Percentiles rank a stretch among this genome's conserved stretches.
phyloP scores from a whole-genome alignment of 257 asterid species.

The Pogostemon cablin region DNA sequence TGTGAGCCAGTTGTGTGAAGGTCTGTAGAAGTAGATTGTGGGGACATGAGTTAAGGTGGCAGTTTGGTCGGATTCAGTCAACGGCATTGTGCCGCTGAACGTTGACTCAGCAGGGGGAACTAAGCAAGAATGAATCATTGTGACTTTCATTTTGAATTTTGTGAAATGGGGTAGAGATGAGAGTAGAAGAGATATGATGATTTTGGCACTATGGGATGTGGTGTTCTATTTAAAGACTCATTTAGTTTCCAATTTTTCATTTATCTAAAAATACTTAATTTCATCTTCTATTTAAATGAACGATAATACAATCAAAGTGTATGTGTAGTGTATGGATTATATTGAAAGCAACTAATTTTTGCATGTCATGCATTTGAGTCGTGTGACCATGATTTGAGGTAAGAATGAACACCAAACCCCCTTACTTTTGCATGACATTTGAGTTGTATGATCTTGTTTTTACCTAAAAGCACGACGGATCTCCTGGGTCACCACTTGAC shows the following conservation, averaged over 20 bases:
- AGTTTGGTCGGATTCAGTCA: conserved; percentile 7
- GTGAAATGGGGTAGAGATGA: too few species aligned
- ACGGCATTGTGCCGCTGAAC: background rate
- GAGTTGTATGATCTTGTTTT: too few species aligned
- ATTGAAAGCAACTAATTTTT: too few species aligned
- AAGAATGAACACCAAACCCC: too few species aligned
- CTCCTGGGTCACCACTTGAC: too few species aligned
- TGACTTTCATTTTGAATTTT: conserved; percentile 1
- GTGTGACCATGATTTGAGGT: too few species aligned
- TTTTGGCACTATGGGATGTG: background rate
- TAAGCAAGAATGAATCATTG: background rate
- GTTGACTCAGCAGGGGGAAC: background rate
- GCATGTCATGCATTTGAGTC: too few species aligned
- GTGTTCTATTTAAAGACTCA: background rate
- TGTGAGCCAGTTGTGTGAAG: conserved; percentile 1
- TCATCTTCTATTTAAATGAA: background rate
- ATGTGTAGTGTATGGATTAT: too few species aligned
- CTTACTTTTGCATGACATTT: too few species aligned
- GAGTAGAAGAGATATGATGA: too few species aligned
- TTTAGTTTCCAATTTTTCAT: background rate
- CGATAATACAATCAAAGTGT: conserved; percentile 12
- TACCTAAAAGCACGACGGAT: too few species aligned
- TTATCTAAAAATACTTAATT: too few species aligned
- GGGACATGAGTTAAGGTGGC: conserved; percentile 1
- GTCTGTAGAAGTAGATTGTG: background rate